Evolutionary conservation across 768 basidiomycete genomes (phyloP).

Genomic region (Lentinula lateritia): DNA sequence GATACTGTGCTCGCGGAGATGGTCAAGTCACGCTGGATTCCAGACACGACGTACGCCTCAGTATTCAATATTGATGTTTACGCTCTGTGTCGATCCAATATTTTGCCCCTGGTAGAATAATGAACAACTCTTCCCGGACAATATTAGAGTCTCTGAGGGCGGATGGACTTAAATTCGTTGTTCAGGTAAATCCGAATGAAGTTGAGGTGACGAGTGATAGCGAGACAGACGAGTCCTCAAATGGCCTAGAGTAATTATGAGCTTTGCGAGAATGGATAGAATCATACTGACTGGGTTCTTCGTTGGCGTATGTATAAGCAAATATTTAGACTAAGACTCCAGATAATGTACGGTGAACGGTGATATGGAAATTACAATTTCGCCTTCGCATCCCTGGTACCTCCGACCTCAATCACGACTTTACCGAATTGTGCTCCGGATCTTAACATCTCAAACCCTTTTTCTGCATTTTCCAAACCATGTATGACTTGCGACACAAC

Average conservation of each 20-base stretch:
- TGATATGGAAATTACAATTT: conserved; percentile 4
- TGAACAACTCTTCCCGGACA: background rate
- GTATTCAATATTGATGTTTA: background rate
- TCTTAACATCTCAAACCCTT: conserved; percentile 66
- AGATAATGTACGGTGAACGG: no score
- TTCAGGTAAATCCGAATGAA: no score
- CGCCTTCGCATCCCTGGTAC: conserved; percentile 10
- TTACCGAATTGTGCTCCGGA: conserved; percentile 73
- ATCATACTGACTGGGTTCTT: no score
- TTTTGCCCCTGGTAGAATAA: background rate
- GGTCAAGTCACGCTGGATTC: background rate
- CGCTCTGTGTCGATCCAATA: background rate
- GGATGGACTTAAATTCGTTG: no score
- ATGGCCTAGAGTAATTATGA: no score
- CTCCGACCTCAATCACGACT: conserved; percentile 51
- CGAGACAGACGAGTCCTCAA: no score
- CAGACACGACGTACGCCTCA: background rate
- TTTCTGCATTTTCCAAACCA: conserved; percentile 55
- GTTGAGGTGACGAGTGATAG: no score
- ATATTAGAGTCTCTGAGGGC: background rate
- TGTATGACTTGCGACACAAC: conserved; percentile 66
- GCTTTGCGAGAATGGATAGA: no score
- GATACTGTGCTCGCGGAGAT: background rate
- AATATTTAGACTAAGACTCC: no score
- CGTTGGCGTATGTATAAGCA: no score